A percentile compares a stretch with the other conserved stretches of the same genome.
These are phyloP conservation scores for Fomitopsis palustris DNA, from an alignment of 1,284 basidiomycete genomes.

Conservation along the genomic window DNA sequence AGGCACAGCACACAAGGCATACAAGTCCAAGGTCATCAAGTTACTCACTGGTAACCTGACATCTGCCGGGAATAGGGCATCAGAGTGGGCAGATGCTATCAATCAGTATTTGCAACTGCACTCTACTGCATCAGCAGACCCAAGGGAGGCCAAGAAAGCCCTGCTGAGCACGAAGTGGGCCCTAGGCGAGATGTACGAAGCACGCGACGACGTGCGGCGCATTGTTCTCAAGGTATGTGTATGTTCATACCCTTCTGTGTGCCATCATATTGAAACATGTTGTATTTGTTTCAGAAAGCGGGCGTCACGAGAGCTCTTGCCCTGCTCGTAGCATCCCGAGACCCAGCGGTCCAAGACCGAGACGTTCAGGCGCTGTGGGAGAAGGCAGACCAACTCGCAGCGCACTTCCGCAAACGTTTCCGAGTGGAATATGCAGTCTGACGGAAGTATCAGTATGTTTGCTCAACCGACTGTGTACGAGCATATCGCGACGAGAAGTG, in stretches of 20 bases:
- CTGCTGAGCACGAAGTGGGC: constrained; percentile 2
- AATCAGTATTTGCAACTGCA: neutral
- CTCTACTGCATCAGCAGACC: neutral
- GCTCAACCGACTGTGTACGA: neutral
- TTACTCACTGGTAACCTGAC: neutral
- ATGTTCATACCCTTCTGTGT: too few relatives aligned
- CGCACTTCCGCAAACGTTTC: neutral
- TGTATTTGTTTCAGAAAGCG: neutral
- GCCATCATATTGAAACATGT: neutral
- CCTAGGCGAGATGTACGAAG: constrained; percentile 5
- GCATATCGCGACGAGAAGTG: neutral
- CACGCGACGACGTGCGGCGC: neutral
- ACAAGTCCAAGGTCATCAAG: neutral
- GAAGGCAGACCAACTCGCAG: neutral
- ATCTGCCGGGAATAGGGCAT: neutral
- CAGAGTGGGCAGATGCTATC: constrained; percentile 1
- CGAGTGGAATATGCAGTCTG: neutral
- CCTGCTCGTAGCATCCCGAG: neutral
- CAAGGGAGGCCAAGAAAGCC: neutral
- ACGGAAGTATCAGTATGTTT: neutral
- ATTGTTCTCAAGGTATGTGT: neutral
- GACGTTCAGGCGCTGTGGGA: neutral
- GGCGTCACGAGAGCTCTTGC: neutral
- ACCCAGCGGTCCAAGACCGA: neutral
- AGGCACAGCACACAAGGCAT: neutral